Conservation (phyloP, 2,329 filamentous ascomycete genomes). For the Colletotrichum lentis region DNA sequence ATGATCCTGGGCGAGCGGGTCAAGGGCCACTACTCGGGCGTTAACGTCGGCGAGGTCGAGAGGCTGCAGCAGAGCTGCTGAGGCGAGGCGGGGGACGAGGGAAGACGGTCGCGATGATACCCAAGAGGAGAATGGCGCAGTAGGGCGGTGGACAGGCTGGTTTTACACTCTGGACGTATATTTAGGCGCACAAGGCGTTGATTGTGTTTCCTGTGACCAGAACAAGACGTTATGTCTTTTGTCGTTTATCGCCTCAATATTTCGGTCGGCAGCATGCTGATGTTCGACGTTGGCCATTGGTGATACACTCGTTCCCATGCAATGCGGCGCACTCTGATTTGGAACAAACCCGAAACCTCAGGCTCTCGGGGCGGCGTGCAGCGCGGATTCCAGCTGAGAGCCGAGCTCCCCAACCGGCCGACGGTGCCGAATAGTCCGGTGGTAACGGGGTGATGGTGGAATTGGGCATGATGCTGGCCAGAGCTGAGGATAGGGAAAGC, state of each 20-base stretch:
- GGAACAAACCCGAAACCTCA: background rate
- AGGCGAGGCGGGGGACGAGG: background rate
- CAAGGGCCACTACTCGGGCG: constrained; percentile 49
- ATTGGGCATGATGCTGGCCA: background rate
- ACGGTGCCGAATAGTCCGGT: background rate
- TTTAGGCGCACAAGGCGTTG: background rate
- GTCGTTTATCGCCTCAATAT: too few species aligned
- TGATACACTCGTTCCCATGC: background rate
- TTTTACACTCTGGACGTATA: background rate
- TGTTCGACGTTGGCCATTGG: background rate
- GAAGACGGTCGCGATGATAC: constrained; percentile 17
- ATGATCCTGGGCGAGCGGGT: constrained; percentile 54
- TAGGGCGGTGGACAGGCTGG: background rate
- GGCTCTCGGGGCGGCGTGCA: constrained; percentile 13
- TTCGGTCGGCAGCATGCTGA: background rate
- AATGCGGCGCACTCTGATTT: background rate
- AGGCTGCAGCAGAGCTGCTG: constrained; percentile 38
- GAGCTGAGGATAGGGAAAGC: background rate
- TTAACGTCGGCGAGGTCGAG: constrained; percentile 45
- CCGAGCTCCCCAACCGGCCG: background rate
- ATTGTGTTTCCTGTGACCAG: background rate
- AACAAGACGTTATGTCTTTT: too few species aligned
- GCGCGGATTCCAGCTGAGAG: constrained; percentile 16
- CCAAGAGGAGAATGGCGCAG: background rate
- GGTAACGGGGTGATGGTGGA: background rate